Conservation (phyloP, 495 filamentous ascomycete genomes). For the Hypoxylon fragiforme region DNA sequence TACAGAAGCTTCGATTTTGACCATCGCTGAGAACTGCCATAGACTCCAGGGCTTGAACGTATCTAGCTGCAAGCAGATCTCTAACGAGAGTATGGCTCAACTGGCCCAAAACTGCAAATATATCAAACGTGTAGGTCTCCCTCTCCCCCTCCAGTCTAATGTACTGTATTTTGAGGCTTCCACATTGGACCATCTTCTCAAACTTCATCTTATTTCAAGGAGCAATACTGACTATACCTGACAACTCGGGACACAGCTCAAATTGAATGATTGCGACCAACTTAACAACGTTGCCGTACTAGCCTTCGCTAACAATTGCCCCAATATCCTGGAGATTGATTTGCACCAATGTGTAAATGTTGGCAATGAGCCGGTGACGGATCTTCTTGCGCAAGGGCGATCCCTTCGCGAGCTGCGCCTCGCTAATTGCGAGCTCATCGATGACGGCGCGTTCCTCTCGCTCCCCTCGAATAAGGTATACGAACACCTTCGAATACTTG, state of each 20-base stretch:
- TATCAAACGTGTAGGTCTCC: slow-evolving; percentile 75
- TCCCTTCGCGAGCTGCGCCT: slow-evolving; percentile 88
- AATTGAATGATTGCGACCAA: slow-evolving; percentile 86
- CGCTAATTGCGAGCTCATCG: slow-evolving; percentile 78
- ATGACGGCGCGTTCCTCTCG: slow-evolving; percentile 81
- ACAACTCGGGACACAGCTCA: slow-evolving; percentile 61
- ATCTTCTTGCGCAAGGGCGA: slow-evolving; percentile 72
- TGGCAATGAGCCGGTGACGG: slow-evolving; percentile 77
- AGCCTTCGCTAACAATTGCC: slow-evolving; percentile 84
- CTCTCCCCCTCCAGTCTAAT: neutral
- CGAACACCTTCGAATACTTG: slow-evolving; percentile 88
- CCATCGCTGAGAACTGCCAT: slow-evolving; percentile 78
- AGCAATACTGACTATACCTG: neutral
- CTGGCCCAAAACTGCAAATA: slow-evolving; percentile 82
- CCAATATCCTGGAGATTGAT: slow-evolving; percentile 93
- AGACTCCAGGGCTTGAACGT: slow-evolving; percentile 93
- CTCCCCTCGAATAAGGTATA: slow-evolving; percentile 70
- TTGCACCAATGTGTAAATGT: slow-evolving; percentile 82
- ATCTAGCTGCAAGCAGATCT: slow-evolving; percentile 79
- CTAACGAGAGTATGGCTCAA: slow-evolving; percentile 80
- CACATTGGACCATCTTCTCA: too few relatives aligned
- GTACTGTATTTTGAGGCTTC: too few relatives aligned
- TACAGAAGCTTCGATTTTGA: slow-evolving; percentile 78
- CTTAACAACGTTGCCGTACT: slow-evolving; percentile 77
- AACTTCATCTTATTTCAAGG: neutral